These are phyloP conservation scores for Chlorella vulgaris DNA, from an alignment of 139 green algal species.

Conservation along the genomic window DNA sequence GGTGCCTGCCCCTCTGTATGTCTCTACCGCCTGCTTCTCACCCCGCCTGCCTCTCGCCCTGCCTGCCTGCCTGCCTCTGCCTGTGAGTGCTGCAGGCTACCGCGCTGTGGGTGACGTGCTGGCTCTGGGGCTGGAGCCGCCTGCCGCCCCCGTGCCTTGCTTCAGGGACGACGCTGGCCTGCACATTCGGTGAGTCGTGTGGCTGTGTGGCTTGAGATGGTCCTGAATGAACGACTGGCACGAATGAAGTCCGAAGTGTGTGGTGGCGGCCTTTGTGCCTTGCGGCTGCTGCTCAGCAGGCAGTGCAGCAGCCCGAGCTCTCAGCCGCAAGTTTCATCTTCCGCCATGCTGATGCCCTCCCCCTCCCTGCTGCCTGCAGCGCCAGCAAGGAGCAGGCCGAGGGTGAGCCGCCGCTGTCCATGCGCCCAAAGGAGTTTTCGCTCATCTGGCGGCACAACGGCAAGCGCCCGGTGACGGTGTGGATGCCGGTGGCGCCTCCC, in stretches of 20 bases:
- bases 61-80: not conserved
- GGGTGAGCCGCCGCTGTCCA: not conserved
- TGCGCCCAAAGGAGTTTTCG: constrained; percentile 57
- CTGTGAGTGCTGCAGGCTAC: constrained; percentile 52
- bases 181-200: constrained; percentile 14
- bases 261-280: no score
- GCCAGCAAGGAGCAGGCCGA: not conserved
- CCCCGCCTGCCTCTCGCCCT: not conserved
- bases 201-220: no score
- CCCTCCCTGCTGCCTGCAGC: not conserved
- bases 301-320: not conserved
- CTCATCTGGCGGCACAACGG: constrained; percentile 81
- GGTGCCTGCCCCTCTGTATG: not conserved
- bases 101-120: constrained; percentile 73
- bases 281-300: no score
- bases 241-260: no score
- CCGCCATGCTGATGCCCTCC: not conserved
- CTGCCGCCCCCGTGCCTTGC: constrained; percentile 63
- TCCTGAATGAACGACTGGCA: no score
- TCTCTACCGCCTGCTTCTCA: not conserved
- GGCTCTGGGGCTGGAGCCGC: constrained; percentile 66
- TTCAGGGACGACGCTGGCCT: constrained; percentile 62
- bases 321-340: not conserved
- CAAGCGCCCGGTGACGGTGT: constrained; percentile 69
- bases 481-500: constrained; percentile 71